A percentile compares a stretch with the other conserved stretches of the same genome.
phyloP scores from a whole-genome alignment of 345 rosid species.

The Clarkia xantiana region DNA sequence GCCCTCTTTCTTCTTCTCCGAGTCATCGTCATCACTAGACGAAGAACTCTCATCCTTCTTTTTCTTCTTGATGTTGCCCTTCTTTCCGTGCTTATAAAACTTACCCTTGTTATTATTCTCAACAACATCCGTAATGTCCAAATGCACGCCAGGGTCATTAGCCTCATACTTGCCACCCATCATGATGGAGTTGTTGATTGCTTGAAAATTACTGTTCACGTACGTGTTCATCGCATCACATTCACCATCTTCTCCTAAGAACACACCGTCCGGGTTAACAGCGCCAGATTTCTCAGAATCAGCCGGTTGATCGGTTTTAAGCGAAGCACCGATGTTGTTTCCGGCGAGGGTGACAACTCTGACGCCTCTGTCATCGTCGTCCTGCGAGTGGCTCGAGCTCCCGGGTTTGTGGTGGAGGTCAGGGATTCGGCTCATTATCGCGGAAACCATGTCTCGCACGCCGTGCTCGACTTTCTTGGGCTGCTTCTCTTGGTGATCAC shows the following conservation, averaged over 20 bases:
- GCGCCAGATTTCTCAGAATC: too few species aligned
- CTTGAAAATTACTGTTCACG: slow-evolving; percentile 87
- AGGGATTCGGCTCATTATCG: slow-evolving; percentile 22
- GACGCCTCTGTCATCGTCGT: slow-evolving; percentile 21
- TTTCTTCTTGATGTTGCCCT: slow-evolving; percentile 18
- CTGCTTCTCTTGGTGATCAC: slow-evolving; percentile 19
- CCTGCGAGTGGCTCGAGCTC: slow-evolving; percentile 14
- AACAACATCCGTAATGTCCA: slow-evolving; percentile 41
- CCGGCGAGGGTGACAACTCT: slow-evolving; percentile 70
- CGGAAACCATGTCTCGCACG: slow-evolving; percentile 33
- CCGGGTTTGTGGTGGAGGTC: slow-evolving; percentile 24
- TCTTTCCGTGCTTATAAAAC: slow-evolving; percentile 11
- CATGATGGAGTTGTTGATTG: slow-evolving; percentile 87
- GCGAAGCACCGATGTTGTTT: slow-evolving; percentile 58
- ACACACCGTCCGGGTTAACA: too few species aligned
- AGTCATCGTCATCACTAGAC: too few species aligned
- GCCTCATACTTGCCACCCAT: slow-evolving; percentile 44
- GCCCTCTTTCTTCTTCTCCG: too few species aligned
- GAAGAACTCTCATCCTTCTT: slow-evolving; percentile 4
- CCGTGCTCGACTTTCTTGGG: slow-evolving; percentile 20
- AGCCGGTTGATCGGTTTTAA: slow-evolving; percentile 42
- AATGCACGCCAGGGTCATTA: slow-evolving; percentile 83
- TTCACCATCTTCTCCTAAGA: slow-evolving; percentile 13
- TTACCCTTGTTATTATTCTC: slow-evolving; percentile 3
- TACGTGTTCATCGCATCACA: slow-evolving; percentile 32